Base-by-base conservation (phyloP, 139 green algal species). In the Mesotaenium endlicherianum region DNA sequence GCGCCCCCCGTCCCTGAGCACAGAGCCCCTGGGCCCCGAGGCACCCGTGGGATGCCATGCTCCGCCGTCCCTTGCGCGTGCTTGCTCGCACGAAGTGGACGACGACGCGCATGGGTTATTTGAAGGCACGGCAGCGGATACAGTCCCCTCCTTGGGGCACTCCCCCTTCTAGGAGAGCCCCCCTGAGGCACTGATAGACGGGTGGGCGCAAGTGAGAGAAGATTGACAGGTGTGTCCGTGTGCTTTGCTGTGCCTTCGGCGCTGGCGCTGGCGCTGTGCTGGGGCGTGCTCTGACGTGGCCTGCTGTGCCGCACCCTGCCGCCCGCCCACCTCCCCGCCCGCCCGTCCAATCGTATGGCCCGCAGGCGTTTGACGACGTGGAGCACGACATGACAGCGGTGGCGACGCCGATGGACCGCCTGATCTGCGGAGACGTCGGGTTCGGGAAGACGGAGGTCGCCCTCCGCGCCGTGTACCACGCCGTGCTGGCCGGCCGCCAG, bases 401-500 rank as follows among this genome's bases (percentile, higher is more conserved):
- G 38, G 60, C 84, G 42, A 70, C 82, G 36, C 89, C 89, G 8
- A 92, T 92, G 89, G 88, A 90, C 40, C 75, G 87, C 3, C 64
- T 91, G 17, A 49, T 92, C 4, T 84, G 87, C 39, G 89, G 89
- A 11, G 89, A 92, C 77, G 89, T 92, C 30, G 89, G 89, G 31
- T 91, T 90, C 64, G 89, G 89, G 40, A 92, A 92, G 84, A 92
- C 89, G 3, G 87, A 91, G 50, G 89, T 92, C 1, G 89, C 89
- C 8, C 49, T 92, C 5, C 77, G 87, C 17, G 89, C 89, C 0
- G 84, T 91, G 31, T 89, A 87, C 77, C 59, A 31, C 3, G 89
- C 76, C 20, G 60, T 76, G 8, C 53, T 77, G 11, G 49, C 60
- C 40, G 76, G 70, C 3, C 41, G 75, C 6, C 82, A 90, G 79